These are phyloP conservation scores for Hibiscus trionum DNA, from an alignment of 345 rosid species.

Conservation along the genomic window DNA sequence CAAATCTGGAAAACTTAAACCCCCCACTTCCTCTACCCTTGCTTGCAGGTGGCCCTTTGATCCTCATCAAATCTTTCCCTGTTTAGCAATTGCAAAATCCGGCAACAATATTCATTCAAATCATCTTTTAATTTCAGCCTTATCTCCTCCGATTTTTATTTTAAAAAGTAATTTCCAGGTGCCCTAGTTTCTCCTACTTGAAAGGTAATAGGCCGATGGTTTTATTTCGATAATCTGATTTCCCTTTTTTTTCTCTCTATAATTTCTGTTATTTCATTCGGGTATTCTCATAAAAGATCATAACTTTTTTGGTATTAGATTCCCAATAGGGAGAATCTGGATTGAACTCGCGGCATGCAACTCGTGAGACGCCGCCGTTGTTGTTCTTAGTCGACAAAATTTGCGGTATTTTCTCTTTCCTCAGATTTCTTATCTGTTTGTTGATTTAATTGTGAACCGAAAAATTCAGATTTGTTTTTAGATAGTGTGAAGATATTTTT, in stretches of 20 bases:
- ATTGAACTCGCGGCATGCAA: not conserved
- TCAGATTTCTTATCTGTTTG: not conserved
- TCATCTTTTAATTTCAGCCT: not conserved
- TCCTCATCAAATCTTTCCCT: not conserved
- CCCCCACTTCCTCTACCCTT: not conserved
- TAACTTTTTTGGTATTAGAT: not conserved
- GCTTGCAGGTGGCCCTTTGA: not conserved
- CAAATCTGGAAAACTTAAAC: not conserved
- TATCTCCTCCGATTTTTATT: not conserved
- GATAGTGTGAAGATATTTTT: not conserved
- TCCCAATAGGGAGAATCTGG: not conserved
- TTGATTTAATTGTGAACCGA: not conserved
- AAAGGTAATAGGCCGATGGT: not conserved
- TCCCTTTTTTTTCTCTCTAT: no score
- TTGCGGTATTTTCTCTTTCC: not conserved
- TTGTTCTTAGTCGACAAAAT: not conserved
- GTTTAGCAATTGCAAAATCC: not conserved
- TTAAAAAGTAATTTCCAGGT: not conserved
- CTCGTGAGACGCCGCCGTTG: not conserved
- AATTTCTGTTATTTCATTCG: not conserved
- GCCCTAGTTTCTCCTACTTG: slow-evolving; percentile 8
- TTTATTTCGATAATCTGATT: slow-evolving; percentile 3
- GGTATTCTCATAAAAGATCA: not conserved
- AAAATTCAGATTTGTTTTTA: not conserved
- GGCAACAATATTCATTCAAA: not conserved